These are phyloP conservation scores for Tulasnella sp. DNA, from an alignment of 768 basidiomycete species.

Conservation along the genomic window DNA sequence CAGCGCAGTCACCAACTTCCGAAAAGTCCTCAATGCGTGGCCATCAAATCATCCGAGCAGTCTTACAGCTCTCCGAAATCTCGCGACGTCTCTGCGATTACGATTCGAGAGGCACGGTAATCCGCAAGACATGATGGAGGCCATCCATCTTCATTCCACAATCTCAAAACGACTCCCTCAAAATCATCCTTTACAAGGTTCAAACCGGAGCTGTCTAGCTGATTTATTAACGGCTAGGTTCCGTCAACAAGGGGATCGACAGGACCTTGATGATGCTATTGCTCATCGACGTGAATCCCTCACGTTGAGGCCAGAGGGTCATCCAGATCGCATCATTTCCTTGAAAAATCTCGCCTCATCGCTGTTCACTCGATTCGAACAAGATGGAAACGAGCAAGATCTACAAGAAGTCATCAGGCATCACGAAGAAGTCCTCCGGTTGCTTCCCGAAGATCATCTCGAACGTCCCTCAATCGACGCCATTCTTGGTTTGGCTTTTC, in stretches of 20 bases:
- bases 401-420: neutral
- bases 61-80: no score
- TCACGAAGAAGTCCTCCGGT: neutral
- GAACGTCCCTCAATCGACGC: neutral
- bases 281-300: neutral
- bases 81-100: neutral
- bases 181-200: neutral
- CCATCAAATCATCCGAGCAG: neutral
- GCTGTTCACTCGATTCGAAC: neutral
- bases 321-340: neutral
- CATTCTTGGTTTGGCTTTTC: neutral
- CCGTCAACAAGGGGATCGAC: neutral
- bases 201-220: neutral
- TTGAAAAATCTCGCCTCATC: neutral
- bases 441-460: neutral
- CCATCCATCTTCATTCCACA: neutral
- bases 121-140: neutral
- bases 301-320: neutral
- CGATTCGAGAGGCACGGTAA: neutral
- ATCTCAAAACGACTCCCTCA: neutral
- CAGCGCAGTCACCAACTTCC: neutral
- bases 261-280: neutral
- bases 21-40: neutral
- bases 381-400: neutral
- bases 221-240: neutral